Evolutionary conservation across 768 basidiomycete species (phyloP).

Genomic region (Goffeauzyma gilvescens): DNA sequence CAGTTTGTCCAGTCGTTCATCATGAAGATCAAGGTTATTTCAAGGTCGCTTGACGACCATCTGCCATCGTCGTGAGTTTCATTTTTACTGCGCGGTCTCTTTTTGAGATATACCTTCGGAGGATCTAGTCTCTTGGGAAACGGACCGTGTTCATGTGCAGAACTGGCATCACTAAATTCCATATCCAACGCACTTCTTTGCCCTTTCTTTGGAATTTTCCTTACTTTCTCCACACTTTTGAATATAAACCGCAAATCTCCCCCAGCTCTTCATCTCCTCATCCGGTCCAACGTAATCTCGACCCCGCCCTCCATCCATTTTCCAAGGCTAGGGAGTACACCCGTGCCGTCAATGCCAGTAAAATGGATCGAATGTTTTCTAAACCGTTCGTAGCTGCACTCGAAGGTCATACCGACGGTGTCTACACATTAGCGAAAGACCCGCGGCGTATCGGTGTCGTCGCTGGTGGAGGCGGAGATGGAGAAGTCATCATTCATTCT

Average conservation of each 20-base stretch:
- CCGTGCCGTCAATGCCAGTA: conserved; percentile 80
- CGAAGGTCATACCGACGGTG: conserved; percentile 84
- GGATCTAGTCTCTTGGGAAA: too few species aligned
- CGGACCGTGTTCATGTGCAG: background rate
- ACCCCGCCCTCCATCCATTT: conserved; percentile 91
- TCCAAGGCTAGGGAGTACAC: conserved; percentile 78
- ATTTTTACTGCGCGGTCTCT: too few species aligned
- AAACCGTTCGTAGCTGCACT: conserved; percentile 80
- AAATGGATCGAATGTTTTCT: conserved; percentile 94
- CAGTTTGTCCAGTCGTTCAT: too few species aligned
- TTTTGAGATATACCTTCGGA: too few species aligned
- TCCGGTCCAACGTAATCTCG: conserved; percentile 74
- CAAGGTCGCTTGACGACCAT: conserved; percentile 30
- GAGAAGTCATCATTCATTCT: conserved; percentile 70
- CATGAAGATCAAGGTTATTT: conserved; percentile 33
- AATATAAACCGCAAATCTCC: background rate
- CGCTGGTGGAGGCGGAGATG: conserved; percentile 89
- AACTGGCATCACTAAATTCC: background rate
- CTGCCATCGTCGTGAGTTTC: conserved; percentile 22
- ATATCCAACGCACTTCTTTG: background rate
- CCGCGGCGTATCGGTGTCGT: conserved; percentile 55
- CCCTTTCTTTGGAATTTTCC: background rate
- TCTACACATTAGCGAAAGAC: conserved; percentile 59
- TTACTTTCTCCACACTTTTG: background rate
- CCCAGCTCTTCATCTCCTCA: conserved; percentile 24